A percentile compares a stretch with the other conserved stretches of the same genome.
Evolutionary conservation across 139 green algal genomes (phyloP).

Genomic region (Trebouxia sp.): DNA sequence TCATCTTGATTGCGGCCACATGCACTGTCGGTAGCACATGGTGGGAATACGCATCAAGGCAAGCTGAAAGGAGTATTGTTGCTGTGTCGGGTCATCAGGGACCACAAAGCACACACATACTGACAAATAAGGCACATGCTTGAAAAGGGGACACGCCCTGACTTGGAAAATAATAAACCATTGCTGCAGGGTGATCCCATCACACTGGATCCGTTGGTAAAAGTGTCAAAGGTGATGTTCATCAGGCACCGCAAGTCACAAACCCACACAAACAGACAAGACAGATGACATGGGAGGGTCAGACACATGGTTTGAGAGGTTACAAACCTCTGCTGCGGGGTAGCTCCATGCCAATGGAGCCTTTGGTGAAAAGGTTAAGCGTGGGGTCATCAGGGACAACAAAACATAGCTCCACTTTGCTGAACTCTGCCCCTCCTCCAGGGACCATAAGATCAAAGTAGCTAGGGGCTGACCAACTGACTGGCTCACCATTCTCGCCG

Average conservation of each 20-base stretch:
- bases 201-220: no score
- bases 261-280: not conserved
- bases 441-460: constrained; percentile 27
- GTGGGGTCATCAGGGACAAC: not conserved
- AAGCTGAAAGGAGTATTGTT: no score
- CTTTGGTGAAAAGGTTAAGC: constrained; percentile 5
- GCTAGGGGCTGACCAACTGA: constrained; percentile 12
- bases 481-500: not conserved
- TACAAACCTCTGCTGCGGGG: not conserved
- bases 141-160: no score
- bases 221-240: no score
- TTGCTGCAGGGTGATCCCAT: no score
- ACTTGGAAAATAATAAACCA: no score
- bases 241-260: not conserved
- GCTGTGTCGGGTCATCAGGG: no score
- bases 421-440: constrained; percentile 11
- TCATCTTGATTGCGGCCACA: no score
- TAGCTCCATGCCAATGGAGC: not conserved
- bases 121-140: no score
- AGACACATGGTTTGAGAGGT: not conserved
- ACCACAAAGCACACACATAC: no score
- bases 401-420: constrained; percentile 21
- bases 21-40: no score
- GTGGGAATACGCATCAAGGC: no score
- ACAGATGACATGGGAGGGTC: not conserved